Conservation (phyloP, 768 basidiomycete species). For the Mycena galericulata region DNA sequence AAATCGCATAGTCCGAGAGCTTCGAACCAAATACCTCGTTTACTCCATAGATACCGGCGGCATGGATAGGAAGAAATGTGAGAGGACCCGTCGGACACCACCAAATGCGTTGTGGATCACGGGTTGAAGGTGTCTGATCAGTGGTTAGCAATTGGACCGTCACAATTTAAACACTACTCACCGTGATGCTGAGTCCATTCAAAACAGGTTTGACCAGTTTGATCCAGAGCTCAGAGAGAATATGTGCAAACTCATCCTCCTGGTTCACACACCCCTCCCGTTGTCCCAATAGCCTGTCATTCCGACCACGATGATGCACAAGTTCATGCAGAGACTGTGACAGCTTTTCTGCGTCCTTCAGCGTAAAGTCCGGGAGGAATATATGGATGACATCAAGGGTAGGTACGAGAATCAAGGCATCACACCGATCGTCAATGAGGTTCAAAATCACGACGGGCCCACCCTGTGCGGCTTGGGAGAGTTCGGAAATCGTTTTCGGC, state of each 20-base stretch:
- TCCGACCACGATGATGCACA: background rate
- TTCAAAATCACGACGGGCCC: background rate
- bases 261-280: background rate
- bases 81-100: slow-evolving; percentile 9
- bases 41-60: background rate
- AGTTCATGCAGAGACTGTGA: background rate
- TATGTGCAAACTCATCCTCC: background rate
- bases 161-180: background rate
- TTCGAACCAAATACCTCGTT: background rate
- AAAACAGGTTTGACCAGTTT: slow-evolving; percentile 4
- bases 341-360: background rate
- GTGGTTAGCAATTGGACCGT: background rate
- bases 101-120: background rate
- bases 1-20: background rate
- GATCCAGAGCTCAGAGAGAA: background rate
- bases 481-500: background rate
- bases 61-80: slow-evolving; percentile 3
- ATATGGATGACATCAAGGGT: background rate
- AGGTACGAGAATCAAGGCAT: background rate
- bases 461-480: background rate
- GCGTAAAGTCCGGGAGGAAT: background rate
- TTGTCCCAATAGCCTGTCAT: background rate
- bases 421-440: background rate
- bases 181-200: background rate
- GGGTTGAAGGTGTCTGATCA: slow-evolving; percentile 1